phyloP scores from a whole-genome alignment of 768 basidiomycete species.

The Rossbeevera mucosa region DNA sequence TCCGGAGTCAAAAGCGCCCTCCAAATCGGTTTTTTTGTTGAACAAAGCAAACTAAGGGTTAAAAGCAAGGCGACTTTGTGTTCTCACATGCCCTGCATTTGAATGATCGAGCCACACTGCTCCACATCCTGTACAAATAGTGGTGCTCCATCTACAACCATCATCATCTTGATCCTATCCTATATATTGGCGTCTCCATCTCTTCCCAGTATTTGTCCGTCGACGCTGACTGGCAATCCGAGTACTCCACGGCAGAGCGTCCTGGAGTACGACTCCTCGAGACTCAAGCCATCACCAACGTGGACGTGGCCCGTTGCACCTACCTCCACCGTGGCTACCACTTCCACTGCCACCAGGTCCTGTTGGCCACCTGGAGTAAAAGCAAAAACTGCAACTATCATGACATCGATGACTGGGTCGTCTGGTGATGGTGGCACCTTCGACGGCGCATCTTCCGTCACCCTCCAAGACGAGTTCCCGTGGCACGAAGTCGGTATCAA shows the following conservation, averaged over 20 bases:
- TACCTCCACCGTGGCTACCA: neutral
- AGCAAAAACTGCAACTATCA: neutral
- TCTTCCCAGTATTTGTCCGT: neutral
- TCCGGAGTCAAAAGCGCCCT: neutral
- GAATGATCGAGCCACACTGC: neutral
- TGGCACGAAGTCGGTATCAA: constrained; percentile 1
- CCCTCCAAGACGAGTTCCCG: constrained; percentile 7
- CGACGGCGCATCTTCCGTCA: constrained; percentile 13
- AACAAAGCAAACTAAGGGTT: neutral
- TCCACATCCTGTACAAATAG: neutral
- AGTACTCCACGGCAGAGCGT: neutral
- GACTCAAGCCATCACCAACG: neutral
- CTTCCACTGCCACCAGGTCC: neutral
- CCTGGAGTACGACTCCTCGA: neutral
- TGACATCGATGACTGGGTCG: neutral
- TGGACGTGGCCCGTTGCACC: neutral
- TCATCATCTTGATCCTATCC: neutral
- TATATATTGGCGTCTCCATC: neutral
- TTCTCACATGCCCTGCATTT: neutral
- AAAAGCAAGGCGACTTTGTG: neutral
- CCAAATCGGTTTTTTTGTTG: neutral
- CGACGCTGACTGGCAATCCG: neutral
- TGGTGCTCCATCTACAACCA: neutral
- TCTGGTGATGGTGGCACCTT: neutral
- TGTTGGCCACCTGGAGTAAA: neutral